These are phyloP conservation scores for Fonsecaea pedrosoi DNA, from an alignment of 2,329 filamentous ascomycete species.

Conservation along the genomic window DNA sequence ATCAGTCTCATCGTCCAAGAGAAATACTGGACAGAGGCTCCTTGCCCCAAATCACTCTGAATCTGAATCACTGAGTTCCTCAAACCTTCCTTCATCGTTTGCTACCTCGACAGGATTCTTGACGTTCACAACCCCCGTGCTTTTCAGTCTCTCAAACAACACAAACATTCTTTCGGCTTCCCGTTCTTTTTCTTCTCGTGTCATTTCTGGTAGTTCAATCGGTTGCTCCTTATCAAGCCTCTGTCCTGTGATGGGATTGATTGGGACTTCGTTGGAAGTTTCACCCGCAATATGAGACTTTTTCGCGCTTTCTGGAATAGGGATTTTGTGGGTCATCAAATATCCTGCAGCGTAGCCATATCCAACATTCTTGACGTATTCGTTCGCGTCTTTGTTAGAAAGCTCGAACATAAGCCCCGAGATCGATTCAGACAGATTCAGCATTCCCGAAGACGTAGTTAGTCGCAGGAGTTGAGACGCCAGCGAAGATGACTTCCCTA, in stretches of 20 bases:
- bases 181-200: constrained; percentile 85
- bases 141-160: constrained; percentile 83
- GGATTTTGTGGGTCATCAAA: constrained; percentile 81
- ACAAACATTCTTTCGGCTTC: constrained; percentile 91
- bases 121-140: constrained; percentile 76
- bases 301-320: constrained; percentile 71
- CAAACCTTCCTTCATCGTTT: constrained; percentile 70
- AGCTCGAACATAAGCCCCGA: constrained; percentile 85
- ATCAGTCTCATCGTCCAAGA: not conserved
- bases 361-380: constrained; percentile 88
- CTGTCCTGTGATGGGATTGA: constrained; percentile 91
- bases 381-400: constrained; percentile 77
- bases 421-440: constrained; percentile 75
- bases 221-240: constrained; percentile 64
- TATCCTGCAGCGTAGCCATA: constrained; percentile 95
- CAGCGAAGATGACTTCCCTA: constrained; percentile 77
- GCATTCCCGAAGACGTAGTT: constrained; percentile 74
- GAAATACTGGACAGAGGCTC: not conserved
- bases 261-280: constrained; percentile 43
- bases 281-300: constrained; percentile 50
- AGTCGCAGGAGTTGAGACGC: constrained; percentile 78
- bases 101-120: constrained; percentile 79
- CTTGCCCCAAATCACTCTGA: constrained; percentile 9
- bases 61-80: constrained; percentile 47
- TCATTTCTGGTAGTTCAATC: constrained; percentile 73